Conservation (phyloP, 257 asterid species). For the Rehmannia glutinosa region DNA sequence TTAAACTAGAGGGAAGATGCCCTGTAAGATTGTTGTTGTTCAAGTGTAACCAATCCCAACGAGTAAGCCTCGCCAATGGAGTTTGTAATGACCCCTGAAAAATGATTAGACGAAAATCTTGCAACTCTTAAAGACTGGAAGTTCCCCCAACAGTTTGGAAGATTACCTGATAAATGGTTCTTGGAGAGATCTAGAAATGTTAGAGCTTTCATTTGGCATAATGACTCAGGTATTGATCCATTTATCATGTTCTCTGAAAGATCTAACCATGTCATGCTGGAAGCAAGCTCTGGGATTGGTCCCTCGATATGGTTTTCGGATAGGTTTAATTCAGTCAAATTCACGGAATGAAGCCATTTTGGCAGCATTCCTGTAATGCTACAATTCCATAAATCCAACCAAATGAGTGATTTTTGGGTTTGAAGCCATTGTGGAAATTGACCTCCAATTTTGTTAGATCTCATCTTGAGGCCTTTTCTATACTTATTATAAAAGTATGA, state of each 20-base stretch:
- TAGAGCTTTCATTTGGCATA: background rate
- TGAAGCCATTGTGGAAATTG: constrained; percentile 5
- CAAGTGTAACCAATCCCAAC: background rate
- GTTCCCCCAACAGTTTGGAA: constrained; percentile 5
- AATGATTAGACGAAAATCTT: background rate
- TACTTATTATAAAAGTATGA: no score
- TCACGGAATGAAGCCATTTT: background rate
- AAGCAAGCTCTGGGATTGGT: background rate
- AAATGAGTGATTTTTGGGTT: background rate
- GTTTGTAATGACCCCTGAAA: background rate
- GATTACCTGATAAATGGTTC: background rate
- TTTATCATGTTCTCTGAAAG: no score
- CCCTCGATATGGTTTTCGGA: background rate
- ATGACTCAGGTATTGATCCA: background rate
- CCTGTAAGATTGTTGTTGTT: background rate
- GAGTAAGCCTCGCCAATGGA: background rate
- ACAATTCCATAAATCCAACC: background rate
- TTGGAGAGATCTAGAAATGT: background rate
- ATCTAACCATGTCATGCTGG: no score
- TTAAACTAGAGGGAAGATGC: background rate
- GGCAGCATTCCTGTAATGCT: constrained; percentile 1
- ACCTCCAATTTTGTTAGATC: background rate
- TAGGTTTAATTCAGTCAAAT: background rate
- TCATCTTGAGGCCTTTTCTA: background rate
- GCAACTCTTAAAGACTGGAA: background rate